phyloP scores from a whole-genome alignment of 495 filamentous ascomycete species.

The Penicillium daleae region DNA sequence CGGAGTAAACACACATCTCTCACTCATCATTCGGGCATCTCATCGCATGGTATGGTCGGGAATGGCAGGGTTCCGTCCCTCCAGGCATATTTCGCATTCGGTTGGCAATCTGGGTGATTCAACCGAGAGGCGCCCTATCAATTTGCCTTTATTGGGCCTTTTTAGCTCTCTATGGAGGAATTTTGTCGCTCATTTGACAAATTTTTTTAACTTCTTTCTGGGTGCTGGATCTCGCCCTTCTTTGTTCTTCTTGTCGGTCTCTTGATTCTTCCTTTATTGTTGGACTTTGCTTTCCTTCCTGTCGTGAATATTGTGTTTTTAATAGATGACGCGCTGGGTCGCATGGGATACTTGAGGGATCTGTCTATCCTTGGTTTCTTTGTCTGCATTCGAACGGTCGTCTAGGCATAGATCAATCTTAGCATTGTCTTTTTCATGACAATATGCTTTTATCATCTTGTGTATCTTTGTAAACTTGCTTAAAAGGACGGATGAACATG shows the following conservation, averaged over 20 bases:
- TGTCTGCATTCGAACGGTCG: constrained; percentile 16
- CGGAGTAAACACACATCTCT: constrained; percentile 17
- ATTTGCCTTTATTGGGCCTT: constrained; percentile 9
- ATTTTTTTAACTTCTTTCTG: not conserved
- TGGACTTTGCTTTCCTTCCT: not conserved
- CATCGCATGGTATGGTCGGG: constrained; percentile 17
- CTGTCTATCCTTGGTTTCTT: constrained; percentile 5
- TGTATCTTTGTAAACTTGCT: not conserved
- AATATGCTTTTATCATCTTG: not conserved
- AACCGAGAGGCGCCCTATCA: constrained; percentile 12
- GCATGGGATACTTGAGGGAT: constrained; percentile 13
- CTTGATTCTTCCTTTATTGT: constrained; percentile 6
- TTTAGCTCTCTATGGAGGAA: not conserved
- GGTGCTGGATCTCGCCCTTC: constrained; percentile 17
- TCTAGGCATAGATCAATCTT: constrained; percentile 23
- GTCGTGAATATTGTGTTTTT: constrained; percentile 14
- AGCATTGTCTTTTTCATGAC: constrained; percentile 7
- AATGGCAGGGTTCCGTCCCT: constrained; percentile 13
- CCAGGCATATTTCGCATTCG: constrained; percentile 17
- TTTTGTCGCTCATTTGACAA: constrained; percentile 6
- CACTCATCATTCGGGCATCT: constrained; percentile 23
- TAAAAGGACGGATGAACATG: not conserved
- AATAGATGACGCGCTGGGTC: constrained; percentile 28
- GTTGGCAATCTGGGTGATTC: constrained; percentile 5
- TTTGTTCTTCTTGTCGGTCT: constrained; percentile 9